Percentiles rank a stretch among this genome's conserved stretches.
Evolutionary conservation across 1,284 basidiomycete species (phyloP).

Genomic region (Tylopilus sp.): DNA sequence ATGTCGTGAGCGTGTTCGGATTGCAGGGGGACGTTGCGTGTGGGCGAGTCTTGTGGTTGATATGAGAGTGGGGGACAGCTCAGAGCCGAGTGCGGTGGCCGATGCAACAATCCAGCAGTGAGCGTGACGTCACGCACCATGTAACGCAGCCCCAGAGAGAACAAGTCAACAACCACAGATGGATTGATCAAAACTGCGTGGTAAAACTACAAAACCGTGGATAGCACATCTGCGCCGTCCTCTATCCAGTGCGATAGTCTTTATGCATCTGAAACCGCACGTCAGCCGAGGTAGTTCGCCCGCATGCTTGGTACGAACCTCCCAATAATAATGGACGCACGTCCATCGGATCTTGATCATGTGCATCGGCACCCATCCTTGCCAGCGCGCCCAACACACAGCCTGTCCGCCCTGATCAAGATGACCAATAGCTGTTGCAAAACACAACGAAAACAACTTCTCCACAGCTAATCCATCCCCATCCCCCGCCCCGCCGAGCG

Average conservation of each 20-base stretch:
- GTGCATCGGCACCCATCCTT: slow-evolving; percentile 6
- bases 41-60: slow-evolving; percentile 5
- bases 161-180: not conserved
- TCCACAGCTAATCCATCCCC: slow-evolving; percentile 15
- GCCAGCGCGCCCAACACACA: slow-evolving; percentile 8
- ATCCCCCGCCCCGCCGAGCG: slow-evolving; percentile 57
- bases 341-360: slow-evolving; percentile 14
- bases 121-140: slow-evolving; percentile 29
- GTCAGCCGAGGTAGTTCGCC: slow-evolving; percentile 10
- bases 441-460: slow-evolving; percentile 3
- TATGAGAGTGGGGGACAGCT: slow-evolving; percentile 6
- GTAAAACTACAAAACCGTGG: slow-evolving; percentile 26
- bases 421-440: slow-evolving; percentile 2
- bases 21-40: not conserved
- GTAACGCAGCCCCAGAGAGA: slow-evolving; percentile 10
- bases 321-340: slow-evolving; percentile 13
- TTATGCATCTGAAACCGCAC: slow-evolving; percentile 8
- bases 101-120: slow-evolving; percentile 6
- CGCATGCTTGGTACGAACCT: slow-evolving; percentile 19
- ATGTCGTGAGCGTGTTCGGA: not conserved
- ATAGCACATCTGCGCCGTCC: slow-evolving; percentile 2
- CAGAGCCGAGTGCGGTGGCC: slow-evolving; percentile 16
- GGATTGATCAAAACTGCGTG: slow-evolving; percentile 25
- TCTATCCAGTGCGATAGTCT: slow-evolving; percentile 17
- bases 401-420: slow-evolving; percentile 1